These are phyloP conservation scores for Drechslera avenae DNA, from an alignment of 2,329 filamentous ascomycete genomes.

Conservation along the genomic window DNA sequence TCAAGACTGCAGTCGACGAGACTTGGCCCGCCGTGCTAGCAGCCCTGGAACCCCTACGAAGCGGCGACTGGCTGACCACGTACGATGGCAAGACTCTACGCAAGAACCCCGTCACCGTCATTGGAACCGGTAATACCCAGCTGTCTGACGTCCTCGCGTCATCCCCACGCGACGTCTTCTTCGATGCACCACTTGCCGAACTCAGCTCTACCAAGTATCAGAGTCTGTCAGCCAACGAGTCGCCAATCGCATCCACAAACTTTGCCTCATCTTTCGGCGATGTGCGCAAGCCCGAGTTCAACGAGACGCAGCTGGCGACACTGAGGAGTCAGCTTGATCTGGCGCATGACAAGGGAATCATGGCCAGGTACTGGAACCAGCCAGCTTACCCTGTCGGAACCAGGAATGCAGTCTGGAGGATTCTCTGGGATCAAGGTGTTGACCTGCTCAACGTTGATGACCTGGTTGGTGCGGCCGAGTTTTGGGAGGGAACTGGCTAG, in stretches of 20 bases:
- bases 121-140: constrained; percentile 62
- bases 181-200: constrained; percentile 60
- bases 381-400: constrained; percentile 62
- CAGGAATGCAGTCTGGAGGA: constrained; percentile 58
- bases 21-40: constrained; percentile 63
- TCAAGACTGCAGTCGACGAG: constrained; percentile 62
- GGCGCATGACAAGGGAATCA: constrained; percentile 64
- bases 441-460: constrained; percentile 69
- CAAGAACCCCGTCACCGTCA: constrained; percentile 61
- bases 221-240: constrained; percentile 56
- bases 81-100: constrained; percentile 55
- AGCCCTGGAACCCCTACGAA: constrained; percentile 63
- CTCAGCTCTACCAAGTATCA: constrained; percentile 49
- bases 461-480: constrained; percentile 55
- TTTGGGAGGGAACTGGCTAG: constrained; percentile 45
- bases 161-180: constrained; percentile 59
- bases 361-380: constrained; percentile 66
- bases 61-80: constrained; percentile 59
- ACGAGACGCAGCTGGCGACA: constrained; percentile 56
- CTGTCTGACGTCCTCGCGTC: constrained; percentile 51
- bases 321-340: constrained; percentile 58
- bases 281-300: constrained; percentile 47
- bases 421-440: constrained; percentile 62
- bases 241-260: constrained; percentile 60
- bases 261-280: constrained; percentile 53